Conservation (phyloP, 176 grass and related monocot genomes). For the Pontederia paniculata region DNA sequence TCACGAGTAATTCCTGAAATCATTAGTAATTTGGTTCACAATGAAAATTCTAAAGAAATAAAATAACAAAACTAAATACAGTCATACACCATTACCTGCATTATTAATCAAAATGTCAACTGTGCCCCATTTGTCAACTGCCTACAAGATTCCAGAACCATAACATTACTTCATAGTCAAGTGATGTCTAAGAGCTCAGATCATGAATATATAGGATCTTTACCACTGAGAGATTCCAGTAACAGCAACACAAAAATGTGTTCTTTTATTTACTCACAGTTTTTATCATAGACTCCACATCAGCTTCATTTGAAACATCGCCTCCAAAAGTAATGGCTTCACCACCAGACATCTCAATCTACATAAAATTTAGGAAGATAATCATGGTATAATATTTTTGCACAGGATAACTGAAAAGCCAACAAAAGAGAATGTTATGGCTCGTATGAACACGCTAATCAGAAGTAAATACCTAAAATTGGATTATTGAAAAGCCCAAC, state of each 20-base stretch:
- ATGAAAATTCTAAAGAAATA: neutral
- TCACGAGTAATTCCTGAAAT: slow-evolving; percentile 84
- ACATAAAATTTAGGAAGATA: neutral
- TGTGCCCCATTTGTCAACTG: slow-evolving; percentile 83
- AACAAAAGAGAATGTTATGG: too few species aligned
- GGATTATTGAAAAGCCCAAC: too few species aligned
- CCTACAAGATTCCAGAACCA: slow-evolving; percentile 29
- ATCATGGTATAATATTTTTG: too few species aligned
- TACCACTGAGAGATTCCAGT: too few species aligned
- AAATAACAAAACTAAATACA: slow-evolving; percentile 1
- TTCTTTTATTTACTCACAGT: slow-evolving; percentile 47
- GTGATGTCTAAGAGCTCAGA: too few species aligned
- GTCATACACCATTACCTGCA: slow-evolving; percentile 48
- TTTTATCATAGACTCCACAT: slow-evolving; percentile 97
- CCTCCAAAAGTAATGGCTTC: slow-evolving; percentile 85
- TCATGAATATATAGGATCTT: too few species aligned
- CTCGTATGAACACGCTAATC: too few species aligned
- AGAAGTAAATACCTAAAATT: too few species aligned
- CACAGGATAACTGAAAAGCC: too few species aligned
- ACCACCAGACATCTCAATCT: slow-evolving; percentile 85
- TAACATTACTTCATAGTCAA: too few species aligned
- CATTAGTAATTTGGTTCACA: slow-evolving; percentile 9
- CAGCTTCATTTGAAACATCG: slow-evolving; percentile 93
- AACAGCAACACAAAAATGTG: neutral
- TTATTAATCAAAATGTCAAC: slow-evolving; percentile 92